A percentile compares a stretch with the other conserved stretches of the same genome.
Conservation (phyloP, 2,329 filamentous ascomycete genomes). For the Xylariales sp. region DNA sequence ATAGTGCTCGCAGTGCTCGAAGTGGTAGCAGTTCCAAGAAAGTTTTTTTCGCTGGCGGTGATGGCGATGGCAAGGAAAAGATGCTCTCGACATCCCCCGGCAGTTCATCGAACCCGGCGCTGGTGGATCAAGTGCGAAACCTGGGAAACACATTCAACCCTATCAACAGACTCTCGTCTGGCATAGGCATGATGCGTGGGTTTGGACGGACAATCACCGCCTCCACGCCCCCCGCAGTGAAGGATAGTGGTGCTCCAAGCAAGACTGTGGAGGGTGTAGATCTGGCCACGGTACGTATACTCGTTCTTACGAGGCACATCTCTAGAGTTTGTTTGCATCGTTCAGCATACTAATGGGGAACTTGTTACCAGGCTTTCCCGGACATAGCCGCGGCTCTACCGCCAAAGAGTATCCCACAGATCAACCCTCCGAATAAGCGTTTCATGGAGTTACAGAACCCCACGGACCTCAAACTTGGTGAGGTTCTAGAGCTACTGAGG, state of each 20-base stretch:
- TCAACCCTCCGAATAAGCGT: conserved; percentile 64
- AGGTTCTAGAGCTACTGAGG: conserved; percentile 65
- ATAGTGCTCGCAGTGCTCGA: conserved; percentile 62
- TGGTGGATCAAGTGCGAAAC: conserved; percentile 76
- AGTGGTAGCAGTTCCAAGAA: conserved; percentile 59
- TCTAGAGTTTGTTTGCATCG: not conserved
- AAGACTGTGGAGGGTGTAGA: conserved; percentile 48
- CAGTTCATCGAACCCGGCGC: conserved; percentile 56
- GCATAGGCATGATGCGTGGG: conserved; percentile 69
- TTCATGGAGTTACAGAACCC: conserved; percentile 71
- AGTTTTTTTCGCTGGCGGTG: conserved; percentile 43
- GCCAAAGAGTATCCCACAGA: conserved; percentile 49
- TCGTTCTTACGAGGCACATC: not conserved
- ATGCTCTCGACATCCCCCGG: conserved; percentile 19
- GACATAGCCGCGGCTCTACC: conserved; percentile 52
- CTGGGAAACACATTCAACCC: conserved; percentile 79
- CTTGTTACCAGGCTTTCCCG: conserved; percentile 48
- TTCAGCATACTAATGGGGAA: conserved; percentile 4
- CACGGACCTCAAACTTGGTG: conserved; percentile 66
- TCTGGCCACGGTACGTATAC: conserved; percentile 47
- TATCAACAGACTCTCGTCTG: conserved; percentile 70
- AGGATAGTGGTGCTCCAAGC: conserved; percentile 15
- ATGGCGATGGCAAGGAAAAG: conserved; percentile 34
- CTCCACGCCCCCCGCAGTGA: conserved; percentile 28
- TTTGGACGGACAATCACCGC: conserved; percentile 59